These are phyloP conservation scores for Copromyces sp. DNA, from an alignment of 495 filamentous ascomycete species.

Conservation along the genomic window DNA sequence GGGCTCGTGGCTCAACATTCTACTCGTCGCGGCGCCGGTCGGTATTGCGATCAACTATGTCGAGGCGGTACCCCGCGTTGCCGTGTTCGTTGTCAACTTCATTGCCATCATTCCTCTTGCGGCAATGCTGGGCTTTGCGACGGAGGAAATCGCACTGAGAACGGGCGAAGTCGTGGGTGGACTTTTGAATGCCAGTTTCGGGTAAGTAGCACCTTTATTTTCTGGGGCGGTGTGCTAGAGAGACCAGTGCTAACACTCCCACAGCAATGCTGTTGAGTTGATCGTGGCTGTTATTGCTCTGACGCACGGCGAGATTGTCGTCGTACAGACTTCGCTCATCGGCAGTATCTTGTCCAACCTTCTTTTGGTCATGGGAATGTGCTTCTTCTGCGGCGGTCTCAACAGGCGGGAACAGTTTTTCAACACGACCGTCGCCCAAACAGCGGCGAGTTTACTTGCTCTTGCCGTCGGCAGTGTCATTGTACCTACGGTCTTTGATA, in stretches of 20 bases:
- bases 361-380: constrained; percentile 86
- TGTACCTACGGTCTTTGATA: constrained; percentile 77
- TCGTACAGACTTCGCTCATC: constrained; percentile 88
- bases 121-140: constrained; percentile 82
- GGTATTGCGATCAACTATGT: constrained; percentile 66
- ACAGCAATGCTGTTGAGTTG: constrained; percentile 79
- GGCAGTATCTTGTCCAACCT: constrained; percentile 88
- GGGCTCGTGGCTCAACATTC: constrained; percentile 74
- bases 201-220: constrained; percentile 38
- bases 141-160: constrained; percentile 76
- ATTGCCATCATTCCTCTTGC: constrained; percentile 83
- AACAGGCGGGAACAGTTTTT: constrained; percentile 76
- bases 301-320: constrained; percentile 58
- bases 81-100: constrained; percentile 80
- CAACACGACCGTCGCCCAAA: constrained; percentile 90
- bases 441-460: constrained; percentile 71
- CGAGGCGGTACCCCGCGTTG: constrained; percentile 40
- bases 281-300: constrained; percentile 85
- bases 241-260: constrained; percentile 5
- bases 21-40: constrained; percentile 67
- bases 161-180: constrained; percentile 82
- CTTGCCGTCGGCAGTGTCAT: constrained; percentile 73
- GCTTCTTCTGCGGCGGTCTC: constrained; percentile 82
- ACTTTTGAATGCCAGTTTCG: constrained; percentile 79
- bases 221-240: background rate